phyloP scores from a whole-genome alignment of 2,329 filamentous ascomycete genomes.

The Colletotrichum trifolii region DNA sequence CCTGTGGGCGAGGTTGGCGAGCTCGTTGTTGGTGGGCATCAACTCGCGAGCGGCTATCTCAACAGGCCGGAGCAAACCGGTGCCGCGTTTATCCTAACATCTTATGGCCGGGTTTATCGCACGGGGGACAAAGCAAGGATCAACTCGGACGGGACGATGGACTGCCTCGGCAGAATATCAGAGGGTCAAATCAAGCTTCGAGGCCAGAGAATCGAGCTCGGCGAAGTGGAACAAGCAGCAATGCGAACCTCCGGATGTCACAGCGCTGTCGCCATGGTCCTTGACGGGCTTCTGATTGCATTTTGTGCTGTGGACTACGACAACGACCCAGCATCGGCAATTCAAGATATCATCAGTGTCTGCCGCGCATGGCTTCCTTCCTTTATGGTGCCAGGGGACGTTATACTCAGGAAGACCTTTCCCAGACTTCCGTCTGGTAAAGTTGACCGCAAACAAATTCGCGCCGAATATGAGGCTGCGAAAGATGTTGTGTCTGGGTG shows the following conservation, averaged over 20 bases:
- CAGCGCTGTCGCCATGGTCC: constrained; percentile 73
- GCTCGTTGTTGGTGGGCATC: constrained; percentile 81
- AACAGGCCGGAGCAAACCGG: constrained; percentile 82
- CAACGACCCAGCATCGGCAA: constrained; percentile 13
- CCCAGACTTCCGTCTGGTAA: constrained; percentile 87
- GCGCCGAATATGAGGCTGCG: constrained; percentile 36
- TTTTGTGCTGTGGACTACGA: constrained; percentile 72
- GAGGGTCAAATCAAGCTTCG: constrained; percentile 88
- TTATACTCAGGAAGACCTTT: constrained; percentile 72
- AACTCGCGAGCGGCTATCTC: constrained; percentile 84
- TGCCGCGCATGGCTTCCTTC: constrained; percentile 82
- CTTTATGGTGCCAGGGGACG: constrained; percentile 85
- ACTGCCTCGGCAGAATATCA: constrained; percentile 83
- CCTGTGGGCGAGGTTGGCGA: constrained; percentile 79
- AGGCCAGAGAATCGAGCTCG: constrained; percentile 84
- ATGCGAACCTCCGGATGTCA: constrained; percentile 71
- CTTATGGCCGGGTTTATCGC: constrained; percentile 79
- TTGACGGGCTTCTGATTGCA: constrained; percentile 75
- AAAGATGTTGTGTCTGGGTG: constrained; percentile 6
- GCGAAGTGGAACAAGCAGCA: constrained; percentile 79
- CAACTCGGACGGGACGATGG: constrained; percentile 74
- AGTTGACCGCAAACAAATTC: constrained; percentile 75
- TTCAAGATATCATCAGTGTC: constrained; percentile 59
- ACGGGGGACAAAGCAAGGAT: constrained; percentile 87
- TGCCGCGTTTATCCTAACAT: constrained; percentile 75